Percentiles rank a stretch among this genome's conserved stretches.
These are phyloP conservation scores for Paramecium pentaurelia DNA, from an alignment of 73 alveolate species.

Conservation along the genomic window DNA sequence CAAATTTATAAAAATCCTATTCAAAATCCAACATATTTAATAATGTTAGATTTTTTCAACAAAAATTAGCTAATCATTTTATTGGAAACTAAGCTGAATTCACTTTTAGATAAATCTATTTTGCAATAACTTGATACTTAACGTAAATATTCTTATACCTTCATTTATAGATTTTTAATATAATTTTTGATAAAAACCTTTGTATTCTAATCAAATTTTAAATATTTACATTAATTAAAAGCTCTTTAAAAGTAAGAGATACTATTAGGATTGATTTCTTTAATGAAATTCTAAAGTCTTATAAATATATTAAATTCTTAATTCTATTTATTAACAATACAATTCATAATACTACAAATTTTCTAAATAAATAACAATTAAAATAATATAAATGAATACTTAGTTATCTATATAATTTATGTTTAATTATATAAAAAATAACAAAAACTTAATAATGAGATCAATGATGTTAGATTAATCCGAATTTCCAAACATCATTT, in stretches of 20 bases:
- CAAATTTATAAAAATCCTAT: conserved; percentile 12
- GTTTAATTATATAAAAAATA: background rate
- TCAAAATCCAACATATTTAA: conserved; percentile 2
- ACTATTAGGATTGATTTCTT: no score
- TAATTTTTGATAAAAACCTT: no score
- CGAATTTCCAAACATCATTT: background rate
- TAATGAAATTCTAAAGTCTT: no score
- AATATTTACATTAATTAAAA: no score
- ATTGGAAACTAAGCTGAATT: background rate
- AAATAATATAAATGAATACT: no score
- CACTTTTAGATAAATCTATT: background rate
- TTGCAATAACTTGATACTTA: background rate
- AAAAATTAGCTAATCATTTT: background rate
- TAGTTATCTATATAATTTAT: no score
- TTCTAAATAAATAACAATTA: no score
- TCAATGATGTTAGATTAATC: background rate
- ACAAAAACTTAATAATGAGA: background rate
- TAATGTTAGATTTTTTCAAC: background rate
- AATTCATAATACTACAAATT: no score
- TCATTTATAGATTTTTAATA: background rate
- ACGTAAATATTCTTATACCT: background rate
- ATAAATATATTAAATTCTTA: no score
- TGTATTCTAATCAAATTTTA: no score
- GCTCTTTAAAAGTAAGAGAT: no score
- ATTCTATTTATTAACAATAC: no score